Conservation (phyloP, 257 asterid genomes). For the Galeopsis tetrahit region DNA sequence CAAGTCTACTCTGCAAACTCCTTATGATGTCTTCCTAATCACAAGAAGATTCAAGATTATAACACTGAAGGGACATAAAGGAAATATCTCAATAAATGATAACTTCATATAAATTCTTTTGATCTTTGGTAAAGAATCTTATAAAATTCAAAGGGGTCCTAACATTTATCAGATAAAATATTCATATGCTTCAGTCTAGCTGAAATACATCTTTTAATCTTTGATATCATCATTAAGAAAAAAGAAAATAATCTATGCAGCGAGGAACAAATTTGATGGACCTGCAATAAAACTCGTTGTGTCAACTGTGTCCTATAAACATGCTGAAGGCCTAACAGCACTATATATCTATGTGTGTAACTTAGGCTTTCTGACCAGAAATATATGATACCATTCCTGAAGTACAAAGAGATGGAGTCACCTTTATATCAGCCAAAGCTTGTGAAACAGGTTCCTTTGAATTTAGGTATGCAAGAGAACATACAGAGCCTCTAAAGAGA, state of each 20-base stretch:
- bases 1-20: conserved; percentile 90
- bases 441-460: conserved; percentile 78
- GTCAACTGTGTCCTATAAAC: conserved; percentile 8
- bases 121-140: conserved; percentile 13
- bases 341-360: not conserved
- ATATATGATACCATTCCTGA: conserved; percentile 11
- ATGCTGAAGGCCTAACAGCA: not conserved
- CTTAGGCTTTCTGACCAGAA: conserved; percentile 17
- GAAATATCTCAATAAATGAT: conserved; percentile 21
- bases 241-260: conserved; percentile 9
- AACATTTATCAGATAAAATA: conserved; percentile 18
- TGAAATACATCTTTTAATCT: conserved; percentile 25
- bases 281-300: not conserved
- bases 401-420: conserved; percentile 37
- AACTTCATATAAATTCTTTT: conserved; percentile 25
- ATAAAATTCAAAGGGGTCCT: conserved; percentile 4
- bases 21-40: conserved; percentile 80
- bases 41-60: conserved; percentile 37
- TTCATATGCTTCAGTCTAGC: not conserved
- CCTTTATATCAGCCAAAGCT: conserved; percentile 91
- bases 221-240: conserved; percentile 10
- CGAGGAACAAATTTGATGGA: not conserved
- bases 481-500: conserved; percentile 66
- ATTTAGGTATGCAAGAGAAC: conserved; percentile 76
- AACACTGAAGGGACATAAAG: conserved; percentile 23